Evolutionary conservation across 2,329 filamentous ascomycete species (phyloP), one percentile per base, ranked within the genome.

Genomic region (Ascochyta fabae): DNA sequence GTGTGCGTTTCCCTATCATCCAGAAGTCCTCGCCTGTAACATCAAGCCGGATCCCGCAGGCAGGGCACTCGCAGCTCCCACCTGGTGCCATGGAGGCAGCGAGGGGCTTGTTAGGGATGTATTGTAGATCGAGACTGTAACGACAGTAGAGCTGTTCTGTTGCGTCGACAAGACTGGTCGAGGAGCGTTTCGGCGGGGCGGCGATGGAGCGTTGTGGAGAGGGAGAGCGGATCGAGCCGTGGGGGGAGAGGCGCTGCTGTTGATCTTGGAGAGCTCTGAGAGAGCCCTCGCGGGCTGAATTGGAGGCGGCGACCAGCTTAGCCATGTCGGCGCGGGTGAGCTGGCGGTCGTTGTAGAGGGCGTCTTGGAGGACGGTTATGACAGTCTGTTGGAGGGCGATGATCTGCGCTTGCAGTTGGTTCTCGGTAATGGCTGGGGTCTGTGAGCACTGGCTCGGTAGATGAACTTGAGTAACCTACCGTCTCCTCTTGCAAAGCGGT

Each of bases 381-480:
- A 79, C 77, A 10, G 77, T 77, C 38, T 78, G 75, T 52, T 79
- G 77, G 16, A 79, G 71, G 10, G 69, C 61, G 42, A 79, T 78
- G 58, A 78, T 74, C 49, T 78, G 76, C 10, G 73, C 73, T 60
- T 78, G 77, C 26, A 79, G 71, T 47, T 72, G 70, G 56, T 78
- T 79, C 52, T 78, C 74, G 3, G 76, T 76, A 23, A 77, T 68
- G 16, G 73, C 75, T 78, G 52, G 31, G 2, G 3, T 19, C 12
- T 12, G 41, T 66, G 24, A 64, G 60, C 47, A 29, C 13, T 12
- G 15, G 3, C 22, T 31, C 1, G 12, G 4, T 4, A 19, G 9
- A 23, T 23, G 8, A 31, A 9, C 0, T 23, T n/a, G 23, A 8
- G 8, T 35, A 24, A 70, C 74, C 40, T 57, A 78, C 75, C 60